Base-by-base conservation (phyloP, 2,329 filamentous ascomycete species). In the Aspergillus arachidicola region DNA sequence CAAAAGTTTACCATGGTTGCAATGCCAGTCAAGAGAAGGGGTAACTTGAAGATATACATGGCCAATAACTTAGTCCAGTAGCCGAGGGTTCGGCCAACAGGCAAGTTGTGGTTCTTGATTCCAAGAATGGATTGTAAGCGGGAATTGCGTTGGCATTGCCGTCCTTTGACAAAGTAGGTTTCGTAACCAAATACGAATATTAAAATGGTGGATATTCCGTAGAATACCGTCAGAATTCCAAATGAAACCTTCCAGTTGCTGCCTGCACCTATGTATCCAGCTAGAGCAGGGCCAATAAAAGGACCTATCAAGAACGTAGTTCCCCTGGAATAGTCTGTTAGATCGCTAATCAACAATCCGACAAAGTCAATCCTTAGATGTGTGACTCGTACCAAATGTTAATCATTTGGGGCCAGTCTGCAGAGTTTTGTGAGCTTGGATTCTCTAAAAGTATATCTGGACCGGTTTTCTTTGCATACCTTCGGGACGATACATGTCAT, bases 1-100 rank as follows among this genome's bases (percentile, higher is more conserved):
- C 71, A 75, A 58, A 77, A 78, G 28, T 72, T 77, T 16, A 78
- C 72, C 70, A 78, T 68, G n/a, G 71, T 72, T 16, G 74, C 69
- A 38, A 78, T 58, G 59, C 72, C 73, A 7, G 69, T 73, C 58
- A 76, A 62, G 2, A 77, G 58, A 28, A 77, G 59, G 0, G 74
- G 73, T 16, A 73, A 64, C 56, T 74, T 73, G 66, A 78, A 75
- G 10, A 77, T 68, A 58, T 75, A 70, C 10, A 69, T 23, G 1
- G 69, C 63, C 23, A 76, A 55, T 7, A 50, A 69, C 43, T 65
- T 68, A 38, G 65, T 69, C 67, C 73, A 74, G 32, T 69, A 61
- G 9, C 55, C 38, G 7, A 78, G 45, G 0, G 73, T 75, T 0
- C 63, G 38, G 7, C 57, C 30, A 46, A 74, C 76, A 6, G 73